Base-by-base conservation (phyloP, 352 stramenopile species). In the Thraustotheca clavata region DNA sequence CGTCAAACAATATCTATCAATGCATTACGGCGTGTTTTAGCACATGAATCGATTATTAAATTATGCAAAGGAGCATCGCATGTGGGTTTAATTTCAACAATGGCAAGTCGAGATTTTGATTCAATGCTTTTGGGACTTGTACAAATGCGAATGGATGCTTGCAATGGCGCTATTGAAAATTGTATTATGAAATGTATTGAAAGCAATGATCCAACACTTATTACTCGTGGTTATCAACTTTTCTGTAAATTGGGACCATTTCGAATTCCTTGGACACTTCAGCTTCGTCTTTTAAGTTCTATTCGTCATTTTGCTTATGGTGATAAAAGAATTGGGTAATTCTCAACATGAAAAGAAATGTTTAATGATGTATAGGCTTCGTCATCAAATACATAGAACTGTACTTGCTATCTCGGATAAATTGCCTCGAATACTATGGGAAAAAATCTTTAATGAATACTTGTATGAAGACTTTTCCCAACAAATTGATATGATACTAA, bases 51-150 rank as follows among this genome's bases (percentile, higher is more conserved):
- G 9, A 33, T 54, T 18, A 22, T 65, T 27, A 54, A 33, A 18
- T 20, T 65, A 7, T 65, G 57, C 29, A 65, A 65, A 31, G 57
- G 57, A n/a, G 57, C 57, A 18, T 65, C 36, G 11, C 57, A 65
- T 32, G 57, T 65, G 3, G 46, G 29, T 7, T 27, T 65, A 24
- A 52, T 35, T 31, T 18, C 43, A 18, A 52, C 43, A 24, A 52
- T 16, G 16, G 38, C 16, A 20, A 43, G 16, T 16, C 38, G 38
- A 18, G 38, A 43, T 43, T 52, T 52, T 3, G 11, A 11, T 2
- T 31, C 14, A 9, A 14, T 52, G 9, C 43, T 52, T 18, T 6
- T 35, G 6, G n/a, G 12, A 3, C 43, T 52, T 2, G 43, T 52
- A 11, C 43, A 18, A 7, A 18, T 1, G 11, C 43, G 43, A 24